Conservation (phyloP, 2,329 filamentous ascomycete genomes). For the Penicillium sp. region DNA sequence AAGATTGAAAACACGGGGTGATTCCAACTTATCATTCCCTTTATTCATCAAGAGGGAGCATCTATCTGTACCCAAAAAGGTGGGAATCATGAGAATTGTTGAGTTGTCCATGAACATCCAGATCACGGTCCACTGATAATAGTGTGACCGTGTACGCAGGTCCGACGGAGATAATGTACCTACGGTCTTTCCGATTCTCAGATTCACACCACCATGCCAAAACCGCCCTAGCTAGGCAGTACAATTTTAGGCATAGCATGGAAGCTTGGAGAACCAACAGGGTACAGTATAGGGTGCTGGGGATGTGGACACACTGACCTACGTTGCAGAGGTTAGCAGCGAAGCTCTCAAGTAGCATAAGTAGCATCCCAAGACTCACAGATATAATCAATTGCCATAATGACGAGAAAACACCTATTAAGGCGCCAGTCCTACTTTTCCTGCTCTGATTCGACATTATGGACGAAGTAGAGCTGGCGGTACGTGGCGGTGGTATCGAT, state of each 20-base stretch:
- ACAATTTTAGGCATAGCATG: not conserved
- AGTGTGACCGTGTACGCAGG: not conserved
- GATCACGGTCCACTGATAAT: not conserved
- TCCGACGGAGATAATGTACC: not conserved
- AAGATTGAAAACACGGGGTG: not conserved
- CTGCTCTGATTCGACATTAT: not conserved
- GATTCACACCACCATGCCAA: not conserved
- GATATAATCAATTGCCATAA: not conserved
- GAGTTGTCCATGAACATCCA: not conserved
- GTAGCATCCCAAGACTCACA: not conserved
- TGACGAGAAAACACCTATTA: not conserved
- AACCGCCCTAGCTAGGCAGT: not conserved
- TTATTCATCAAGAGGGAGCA: not conserved
- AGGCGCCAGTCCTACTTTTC: not conserved
- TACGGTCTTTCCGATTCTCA: not conserved
- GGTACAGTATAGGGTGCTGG: no score
- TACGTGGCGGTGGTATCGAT: not conserved
- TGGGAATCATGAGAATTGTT: not conserved
- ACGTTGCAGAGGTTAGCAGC: not conserved
- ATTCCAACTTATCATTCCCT: not conserved
- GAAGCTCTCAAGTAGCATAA: not conserved
- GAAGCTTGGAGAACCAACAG: no score
- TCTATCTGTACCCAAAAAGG: not conserved
- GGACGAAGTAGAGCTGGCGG: not conserved
- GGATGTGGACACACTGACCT: not conserved